Evolutionary conservation across 228 moss, liverwort and hornwort species (phyloP).

Genomic region (Sphagnum magellanicum): DNA sequence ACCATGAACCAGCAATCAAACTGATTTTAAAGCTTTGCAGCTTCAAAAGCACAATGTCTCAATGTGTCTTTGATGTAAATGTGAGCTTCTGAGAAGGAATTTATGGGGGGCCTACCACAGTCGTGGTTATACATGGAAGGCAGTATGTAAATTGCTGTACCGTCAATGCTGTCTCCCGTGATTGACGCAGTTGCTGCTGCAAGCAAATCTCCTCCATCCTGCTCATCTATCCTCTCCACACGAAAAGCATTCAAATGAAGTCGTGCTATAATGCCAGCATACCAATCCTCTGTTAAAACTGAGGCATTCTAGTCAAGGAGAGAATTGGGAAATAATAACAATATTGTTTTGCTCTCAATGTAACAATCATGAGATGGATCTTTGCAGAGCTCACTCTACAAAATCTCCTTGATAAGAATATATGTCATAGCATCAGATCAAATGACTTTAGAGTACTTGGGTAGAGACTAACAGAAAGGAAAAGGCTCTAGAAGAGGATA

Average conservation of each 20-base stretch:
- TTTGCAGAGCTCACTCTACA: too few species aligned
- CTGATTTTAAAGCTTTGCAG: background rate
- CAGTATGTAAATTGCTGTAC: slow-evolving; percentile 57
- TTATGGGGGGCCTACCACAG: slow-evolving; percentile 36
- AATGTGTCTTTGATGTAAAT: background rate
- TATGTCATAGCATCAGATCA: background rate
- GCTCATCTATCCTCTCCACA: slow-evolving; percentile 55
- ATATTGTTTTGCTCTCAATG: background rate
- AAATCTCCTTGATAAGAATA: too few species aligned
- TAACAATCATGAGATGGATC: background rate
- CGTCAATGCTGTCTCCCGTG: slow-evolving; percentile 54
- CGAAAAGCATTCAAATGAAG: slow-evolving; percentile 69
- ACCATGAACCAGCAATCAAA: background rate
- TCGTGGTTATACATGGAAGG: slow-evolving; percentile 77
- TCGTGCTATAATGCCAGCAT: slow-evolving; percentile 67
- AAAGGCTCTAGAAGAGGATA: slow-evolving; percentile 31
- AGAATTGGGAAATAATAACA: background rate
- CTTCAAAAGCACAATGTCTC: background rate
- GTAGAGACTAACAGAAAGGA: background rate
- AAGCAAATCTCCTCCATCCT: slow-evolving; percentile 31
- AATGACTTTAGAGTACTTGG: background rate
- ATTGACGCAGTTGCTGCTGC: slow-evolving; percentile 59
- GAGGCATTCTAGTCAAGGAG: slow-evolving; percentile 2
- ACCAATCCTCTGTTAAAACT: slow-evolving; percentile 76
- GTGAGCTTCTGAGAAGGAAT: background rate